A percentile compares a stretch with the other conserved stretches of the same genome.
These are phyloP conservation scores for Rhodotorula toruloides DNA, from an alignment of 768 basidiomycete genomes.

Conservation along the genomic window DNA sequence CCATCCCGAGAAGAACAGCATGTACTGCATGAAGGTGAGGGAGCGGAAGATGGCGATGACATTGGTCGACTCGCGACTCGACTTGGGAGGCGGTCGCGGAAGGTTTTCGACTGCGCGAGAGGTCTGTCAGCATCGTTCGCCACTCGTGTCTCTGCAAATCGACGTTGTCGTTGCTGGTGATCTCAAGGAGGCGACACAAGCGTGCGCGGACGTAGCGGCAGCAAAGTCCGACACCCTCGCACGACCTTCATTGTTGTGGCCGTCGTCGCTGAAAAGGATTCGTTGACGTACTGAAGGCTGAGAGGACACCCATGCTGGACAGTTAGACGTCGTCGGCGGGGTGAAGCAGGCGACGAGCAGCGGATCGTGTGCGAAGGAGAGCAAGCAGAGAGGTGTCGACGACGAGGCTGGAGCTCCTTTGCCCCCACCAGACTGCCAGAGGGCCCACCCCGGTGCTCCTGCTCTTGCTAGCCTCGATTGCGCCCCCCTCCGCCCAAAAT, in stretches of 20 bases:
- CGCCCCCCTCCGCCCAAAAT: no score
- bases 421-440: no score
- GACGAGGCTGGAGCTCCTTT: no score
- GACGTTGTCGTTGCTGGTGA: no score
- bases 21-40: conserved; percentile 44
- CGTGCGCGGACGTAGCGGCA: no score
- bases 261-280: not conserved
- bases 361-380: not conserved
- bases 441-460: no score
- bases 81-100: conserved; percentile 21
- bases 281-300: not conserved
- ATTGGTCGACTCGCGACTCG: conserved; percentile 8
- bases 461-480: no score
- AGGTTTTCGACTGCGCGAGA: conserved; percentile 16
- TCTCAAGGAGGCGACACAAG: no score
- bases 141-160: not conserved
- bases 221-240: no score
- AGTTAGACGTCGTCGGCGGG: not conserved
- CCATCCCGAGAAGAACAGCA: conserved; percentile 54
- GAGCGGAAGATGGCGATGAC: conserved; percentile 35
- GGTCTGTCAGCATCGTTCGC: not conserved
- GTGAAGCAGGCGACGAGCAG: not conserved
- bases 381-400: not conserved
- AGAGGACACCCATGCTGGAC: conserved; percentile 5
- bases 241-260: no score